Base-by-base conservation (phyloP, 768 basidiomycete genomes). In the Lentinula sp. region DNA sequence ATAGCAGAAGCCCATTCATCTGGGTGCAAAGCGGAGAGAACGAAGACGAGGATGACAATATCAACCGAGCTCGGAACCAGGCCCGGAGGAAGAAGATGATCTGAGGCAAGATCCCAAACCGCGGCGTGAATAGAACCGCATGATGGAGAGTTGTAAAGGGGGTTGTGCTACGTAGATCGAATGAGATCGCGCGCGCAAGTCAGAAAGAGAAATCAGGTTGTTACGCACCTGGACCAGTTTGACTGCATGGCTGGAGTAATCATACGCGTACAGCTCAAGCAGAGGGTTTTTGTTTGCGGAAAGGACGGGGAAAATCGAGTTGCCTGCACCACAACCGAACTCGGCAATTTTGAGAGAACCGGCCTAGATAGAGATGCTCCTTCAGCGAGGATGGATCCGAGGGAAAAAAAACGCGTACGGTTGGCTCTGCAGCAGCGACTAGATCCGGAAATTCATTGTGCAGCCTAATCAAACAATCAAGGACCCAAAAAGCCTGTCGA, bases 241-340 rank as follows among this genome's bases (percentile, higher is more conserved):
- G 35, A 98, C 82, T 1, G 97, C 97, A 66, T 91, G 88, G 9
- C 80, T 78, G 0, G 96, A 91, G 70, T 95, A 99, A 73, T 99
- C 97, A 66, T 91, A 95, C 0, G 95, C 95, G 40, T 82, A 80
- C 15, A 98, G 74, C 7, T 71, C 70, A 6, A 98, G 82, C 0
- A 82, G 70, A 0, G 92, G 87, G 70, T 99, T 99, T 66, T 83
- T 73, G 69, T 98, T 98, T 35, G 83, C 74, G n/a, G 84, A 76
- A 21, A 97, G 78, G 1, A 99, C 77, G 0, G 97, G 97, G 68
- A 95, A 97, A 1, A 94, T 84, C 5, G 94, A 88, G 70, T 96
- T 97, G n/a, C 97, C 97, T 18, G 93, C 93, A 45, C 96, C 95
- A 70, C 95, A 98, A 23, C 97, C 97, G 31, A 98, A 83, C 73